Conservation (phyloP, 2,329 filamentous ascomycete species). For the Echinosphaeria canescens region DNA sequence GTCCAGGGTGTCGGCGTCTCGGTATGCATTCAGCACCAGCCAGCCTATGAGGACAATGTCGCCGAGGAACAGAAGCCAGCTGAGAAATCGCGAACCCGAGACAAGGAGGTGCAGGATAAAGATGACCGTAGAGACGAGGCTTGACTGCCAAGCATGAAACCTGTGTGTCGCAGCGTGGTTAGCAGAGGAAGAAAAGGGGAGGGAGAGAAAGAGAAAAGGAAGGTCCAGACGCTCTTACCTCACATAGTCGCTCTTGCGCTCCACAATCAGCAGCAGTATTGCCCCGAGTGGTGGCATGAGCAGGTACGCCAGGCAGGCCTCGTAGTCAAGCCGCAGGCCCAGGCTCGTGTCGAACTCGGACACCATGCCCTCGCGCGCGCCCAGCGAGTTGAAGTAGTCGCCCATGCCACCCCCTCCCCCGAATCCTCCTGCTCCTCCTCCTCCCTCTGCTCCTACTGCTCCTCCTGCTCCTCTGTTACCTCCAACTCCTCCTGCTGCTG, state of each 20-base stretch:
- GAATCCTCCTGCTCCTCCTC: constrained; percentile 6
- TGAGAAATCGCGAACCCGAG: constrained; percentile 64
- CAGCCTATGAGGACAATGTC: constrained; percentile 61
- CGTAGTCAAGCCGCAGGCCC: constrained; percentile 68
- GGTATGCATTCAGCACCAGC: constrained; percentile 60
- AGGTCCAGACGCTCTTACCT: constrained; percentile 33
- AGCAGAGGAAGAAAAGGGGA: constrained; percentile 3
- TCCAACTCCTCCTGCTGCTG: constrained; percentile 3
- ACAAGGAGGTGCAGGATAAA: constrained; percentile 70
- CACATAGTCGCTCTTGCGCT: constrained; percentile 95
- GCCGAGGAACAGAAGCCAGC: constrained; percentile 59
- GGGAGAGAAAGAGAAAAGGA: neutral
- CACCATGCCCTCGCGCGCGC: constrained; percentile 29
- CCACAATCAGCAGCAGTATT: constrained; percentile 63
- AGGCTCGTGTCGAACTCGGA: constrained; percentile 84
- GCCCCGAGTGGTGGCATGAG: constrained; percentile 68
- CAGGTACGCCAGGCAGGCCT: constrained; percentile 79
- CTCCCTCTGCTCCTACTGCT: too few species aligned
- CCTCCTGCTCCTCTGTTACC: constrained; percentile 1
- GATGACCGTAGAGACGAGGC: constrained; percentile 54
- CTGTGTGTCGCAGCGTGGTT: constrained; percentile 23
- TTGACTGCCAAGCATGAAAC: constrained; percentile 94
- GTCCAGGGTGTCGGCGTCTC: constrained; percentile 50
- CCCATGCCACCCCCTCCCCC: constrained; percentile 10
- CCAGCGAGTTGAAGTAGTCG: constrained; percentile 17